Evolutionary conservation across 164 flowering plant species (phyloP).

Genomic region (Echeveria elegans): DNA sequence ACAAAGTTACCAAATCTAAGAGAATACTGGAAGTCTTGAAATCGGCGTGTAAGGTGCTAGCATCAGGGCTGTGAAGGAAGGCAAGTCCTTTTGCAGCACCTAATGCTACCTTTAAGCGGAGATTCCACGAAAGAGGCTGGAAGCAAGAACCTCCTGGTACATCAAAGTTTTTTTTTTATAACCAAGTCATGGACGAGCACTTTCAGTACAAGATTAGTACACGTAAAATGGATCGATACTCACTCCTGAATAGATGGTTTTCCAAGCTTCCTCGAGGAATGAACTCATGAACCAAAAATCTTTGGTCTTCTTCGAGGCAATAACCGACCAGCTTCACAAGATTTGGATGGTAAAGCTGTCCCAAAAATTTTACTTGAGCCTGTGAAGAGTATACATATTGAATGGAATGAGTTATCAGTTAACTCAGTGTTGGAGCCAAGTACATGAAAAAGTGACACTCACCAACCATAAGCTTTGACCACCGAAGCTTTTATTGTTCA

Average conservation of each 20-base stretch:
- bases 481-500: constrained; percentile 3
- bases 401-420: not conserved
- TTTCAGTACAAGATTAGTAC: not conserved
- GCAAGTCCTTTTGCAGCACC: constrained; percentile 11
- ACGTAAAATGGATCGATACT: not conserved
- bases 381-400: not conserved
- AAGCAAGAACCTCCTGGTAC: constrained; percentile 21
- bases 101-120: constrained; percentile 13
- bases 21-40: constrained; percentile 16
- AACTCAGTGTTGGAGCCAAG: not conserved
- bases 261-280: constrained; percentile 8
- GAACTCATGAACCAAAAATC: constrained; percentile 12
- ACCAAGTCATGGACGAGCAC: not conserved
- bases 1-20: constrained; percentile 16
- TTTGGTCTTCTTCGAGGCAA: constrained; percentile 11
- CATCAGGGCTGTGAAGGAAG: constrained; percentile 7
- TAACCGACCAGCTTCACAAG: constrained; percentile 12
- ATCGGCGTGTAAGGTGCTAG: not conserved
- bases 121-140: constrained; percentile 23
- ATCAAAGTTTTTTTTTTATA: not conserved
- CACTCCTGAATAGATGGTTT: constrained; percentile 8
- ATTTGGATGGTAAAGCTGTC: constrained; percentile 15
- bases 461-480: constrained; percentile 15
- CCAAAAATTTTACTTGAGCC: constrained; percentile 6
- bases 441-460: not conserved